These are phyloP conservation scores for Acanthamoeba royreba DNA, from an alignment of 208 protist genomes.

Conservation along the genomic window DNA sequence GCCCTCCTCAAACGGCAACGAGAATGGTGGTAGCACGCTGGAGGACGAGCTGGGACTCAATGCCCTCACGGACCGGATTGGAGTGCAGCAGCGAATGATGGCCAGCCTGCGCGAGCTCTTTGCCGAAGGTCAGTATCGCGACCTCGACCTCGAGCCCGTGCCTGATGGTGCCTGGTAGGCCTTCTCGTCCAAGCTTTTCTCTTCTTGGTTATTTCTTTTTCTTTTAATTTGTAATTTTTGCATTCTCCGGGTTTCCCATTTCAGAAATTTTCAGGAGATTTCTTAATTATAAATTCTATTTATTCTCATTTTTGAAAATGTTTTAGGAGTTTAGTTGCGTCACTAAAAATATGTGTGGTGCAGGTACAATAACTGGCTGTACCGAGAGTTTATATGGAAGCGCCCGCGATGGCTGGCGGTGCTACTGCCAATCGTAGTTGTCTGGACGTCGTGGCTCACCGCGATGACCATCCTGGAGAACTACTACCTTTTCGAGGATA, in stretches of 20 bases:
- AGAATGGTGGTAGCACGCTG: no score
- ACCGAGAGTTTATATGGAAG: conserved; percentile 2
- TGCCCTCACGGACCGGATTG: not conserved
- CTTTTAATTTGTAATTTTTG: not conserved
- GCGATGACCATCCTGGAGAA: not conserved
- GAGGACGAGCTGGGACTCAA: not conserved
- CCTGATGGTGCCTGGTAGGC: not conserved
- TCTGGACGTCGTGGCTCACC: not conserved
- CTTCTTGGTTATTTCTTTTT: not conserved
- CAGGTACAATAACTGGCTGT: conserved; percentile 29
- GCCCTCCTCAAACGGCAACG: no score
- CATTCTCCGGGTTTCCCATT: no score
- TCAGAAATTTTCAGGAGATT: not conserved
- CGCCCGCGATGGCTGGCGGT: conserved; percentile 1
- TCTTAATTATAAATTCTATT: not conserved
- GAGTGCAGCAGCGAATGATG: not conserved
- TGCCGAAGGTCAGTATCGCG: conserved; percentile 14
- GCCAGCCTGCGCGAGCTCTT: not conserved
- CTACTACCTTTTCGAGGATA: conserved; percentile 39
- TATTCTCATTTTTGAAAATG: not conserved
- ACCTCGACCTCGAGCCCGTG: not conserved
- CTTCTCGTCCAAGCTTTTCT: not conserved
- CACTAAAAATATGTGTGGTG: no score
- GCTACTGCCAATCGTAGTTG: conserved; percentile 14
- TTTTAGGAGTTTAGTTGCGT: no score